Base-by-base conservation (phyloP, 78 protist species). In the Mastigamoeba balamuthi region DNA sequence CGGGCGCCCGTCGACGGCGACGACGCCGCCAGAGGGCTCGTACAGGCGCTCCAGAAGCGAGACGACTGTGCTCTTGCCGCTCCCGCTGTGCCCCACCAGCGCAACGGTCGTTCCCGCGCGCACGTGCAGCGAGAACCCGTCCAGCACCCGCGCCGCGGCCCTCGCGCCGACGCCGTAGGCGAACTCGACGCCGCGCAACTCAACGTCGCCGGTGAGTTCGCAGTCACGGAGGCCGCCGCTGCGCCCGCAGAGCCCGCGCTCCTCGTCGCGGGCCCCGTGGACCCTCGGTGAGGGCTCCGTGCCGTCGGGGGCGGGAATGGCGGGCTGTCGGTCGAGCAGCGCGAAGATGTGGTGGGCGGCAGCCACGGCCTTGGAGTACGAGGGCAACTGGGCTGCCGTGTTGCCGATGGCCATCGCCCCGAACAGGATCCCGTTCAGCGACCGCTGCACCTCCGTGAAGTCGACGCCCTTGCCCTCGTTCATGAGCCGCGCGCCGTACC, bases 51-150 rank as follows among this genome's bases (percentile, higher is more conserved):
- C 77, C 4, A 88, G 35, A 9, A 88, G 85, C 37, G 53, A 69
- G 25, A 85, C 52, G 10, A 76, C 48, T 36, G 94, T 93, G 36
- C 85, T 66, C 75, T 92, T 93, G 36, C 98, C 98, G 83, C 96
- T 77, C 23, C 23, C 41, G 10, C 10, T 9, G 9, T 28, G n/a
- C 41, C 23, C 69, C 7, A 66, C 10, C 7, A 96, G 68, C 2
- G 97, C 99, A 41, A 89, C 78, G 29, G 64, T 69, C 41, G 25
- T 17, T 40, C 73, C 36, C 41, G 4, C 43, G 4, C 29, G 17
- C 6, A 37, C 73, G 8, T 10, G 5, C 38, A 69, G 36, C 5
- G 43, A 27, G 6, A 69, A 69, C 29, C n/a, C 5, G 25, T 79
- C 70, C 38, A 81, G 43, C 27, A 89, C 76, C 30, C 1, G 39